A percentile compares a stretch with the other conserved stretches of the same genome.
phyloP scores from a whole-genome alignment of 2,329 filamentous ascomycete species.

The Fusarium begoniae region DNA sequence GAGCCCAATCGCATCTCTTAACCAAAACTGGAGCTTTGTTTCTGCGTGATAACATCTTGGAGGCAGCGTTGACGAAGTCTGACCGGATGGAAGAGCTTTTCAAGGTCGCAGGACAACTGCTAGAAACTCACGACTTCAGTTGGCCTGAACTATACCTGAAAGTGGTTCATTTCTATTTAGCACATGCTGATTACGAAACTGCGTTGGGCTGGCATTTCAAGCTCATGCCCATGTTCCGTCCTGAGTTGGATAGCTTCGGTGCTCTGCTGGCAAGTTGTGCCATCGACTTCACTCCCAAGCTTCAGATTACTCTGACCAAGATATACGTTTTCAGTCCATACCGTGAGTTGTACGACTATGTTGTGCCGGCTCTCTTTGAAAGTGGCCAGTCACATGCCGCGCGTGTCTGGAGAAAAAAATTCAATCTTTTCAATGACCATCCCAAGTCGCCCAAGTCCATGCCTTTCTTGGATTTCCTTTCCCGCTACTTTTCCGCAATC shows the following conservation, averaged over 20 bases:
- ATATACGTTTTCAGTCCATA: slow-evolving; percentile 57
- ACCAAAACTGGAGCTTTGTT: slow-evolving; percentile 33
- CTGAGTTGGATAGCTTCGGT: slow-evolving; percentile 53
- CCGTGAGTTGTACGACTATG: slow-evolving; percentile 58
- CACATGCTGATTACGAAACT: slow-evolving; percentile 48
- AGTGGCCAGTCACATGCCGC: slow-evolving; percentile 57
- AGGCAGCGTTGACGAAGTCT: slow-evolving; percentile 41
- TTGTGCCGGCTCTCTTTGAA: slow-evolving; percentile 62
- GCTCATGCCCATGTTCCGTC: slow-evolving; percentile 55
- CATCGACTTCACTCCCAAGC: slow-evolving; percentile 46
- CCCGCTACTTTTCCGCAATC: slow-evolving; percentile 56
- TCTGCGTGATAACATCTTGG: slow-evolving; percentile 45
- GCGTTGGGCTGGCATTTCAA: slow-evolving; percentile 60
- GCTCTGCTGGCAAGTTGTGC: slow-evolving; percentile 56
- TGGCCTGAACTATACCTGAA: slow-evolving; percentile 64
- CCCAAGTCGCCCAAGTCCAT: slow-evolving; percentile 53
- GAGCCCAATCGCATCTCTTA: slow-evolving; percentile 33
- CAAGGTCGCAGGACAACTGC: slow-evolving; percentile 47
- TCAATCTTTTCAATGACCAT: slow-evolving; percentile 53
- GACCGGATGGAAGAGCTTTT: slow-evolving; percentile 41
- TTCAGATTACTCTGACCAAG: slow-evolving; percentile 53
- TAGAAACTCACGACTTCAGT: slow-evolving; percentile 47
- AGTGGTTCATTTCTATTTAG: slow-evolving; percentile 56
- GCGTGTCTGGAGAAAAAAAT: slow-evolving; percentile 57
- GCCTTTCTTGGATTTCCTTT: slow-evolving; percentile 60